phyloP scores from a whole-genome alignment of 805 yeast species.

The Zygosaccharomyces bisporus region DNA sequence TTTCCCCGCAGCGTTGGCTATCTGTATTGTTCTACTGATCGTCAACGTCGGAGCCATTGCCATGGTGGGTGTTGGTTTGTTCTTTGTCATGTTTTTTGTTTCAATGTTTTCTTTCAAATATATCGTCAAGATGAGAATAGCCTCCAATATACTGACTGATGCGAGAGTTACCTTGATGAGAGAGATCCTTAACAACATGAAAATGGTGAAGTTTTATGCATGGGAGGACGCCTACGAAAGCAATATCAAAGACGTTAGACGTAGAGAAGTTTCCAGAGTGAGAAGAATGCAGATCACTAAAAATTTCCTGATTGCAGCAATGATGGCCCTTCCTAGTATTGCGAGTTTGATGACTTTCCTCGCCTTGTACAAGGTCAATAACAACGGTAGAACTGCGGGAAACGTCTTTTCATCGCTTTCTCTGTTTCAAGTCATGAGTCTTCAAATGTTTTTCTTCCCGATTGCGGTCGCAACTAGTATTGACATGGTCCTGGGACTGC shows the following conservation, averaged over 20 bases:
- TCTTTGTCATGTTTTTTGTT: constrained; percentile 39
- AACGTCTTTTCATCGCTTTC: constrained; percentile 67
- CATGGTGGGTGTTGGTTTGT: constrained; percentile 62
- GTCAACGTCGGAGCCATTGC: constrained; percentile 70
- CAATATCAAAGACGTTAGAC: constrained; percentile 53
- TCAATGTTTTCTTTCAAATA: constrained; percentile 48
- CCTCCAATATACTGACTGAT: constrained; percentile 68
- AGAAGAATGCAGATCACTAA: constrained; percentile 62
- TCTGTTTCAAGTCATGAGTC: constrained; percentile 57
- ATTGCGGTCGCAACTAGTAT: constrained; percentile 63
- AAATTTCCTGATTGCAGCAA: constrained; percentile 59
- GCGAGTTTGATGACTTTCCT: constrained; percentile 64
- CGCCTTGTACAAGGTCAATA: constrained; percentile 43
- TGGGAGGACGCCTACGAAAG: constrained; percentile 82
- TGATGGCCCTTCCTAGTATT: constrained; percentile 63
- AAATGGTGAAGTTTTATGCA: constrained; percentile 80
- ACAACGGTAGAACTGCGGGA: constrained; percentile 47
- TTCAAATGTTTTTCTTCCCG: constrained; percentile 66
- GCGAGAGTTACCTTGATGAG: constrained; percentile 68
- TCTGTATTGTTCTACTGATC: constrained; percentile 60
- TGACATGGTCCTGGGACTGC: constrained; percentile 62
- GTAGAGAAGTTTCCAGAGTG: constrained; percentile 57
- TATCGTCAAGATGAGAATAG: constrained; percentile 52
- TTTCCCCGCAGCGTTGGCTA: constrained; percentile 60
- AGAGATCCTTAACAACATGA: constrained; percentile 74